Evolutionary conservation across 2,329 filamentous ascomycete genomes (phyloP).

Genomic region (Cordyceps javanica): DNA sequence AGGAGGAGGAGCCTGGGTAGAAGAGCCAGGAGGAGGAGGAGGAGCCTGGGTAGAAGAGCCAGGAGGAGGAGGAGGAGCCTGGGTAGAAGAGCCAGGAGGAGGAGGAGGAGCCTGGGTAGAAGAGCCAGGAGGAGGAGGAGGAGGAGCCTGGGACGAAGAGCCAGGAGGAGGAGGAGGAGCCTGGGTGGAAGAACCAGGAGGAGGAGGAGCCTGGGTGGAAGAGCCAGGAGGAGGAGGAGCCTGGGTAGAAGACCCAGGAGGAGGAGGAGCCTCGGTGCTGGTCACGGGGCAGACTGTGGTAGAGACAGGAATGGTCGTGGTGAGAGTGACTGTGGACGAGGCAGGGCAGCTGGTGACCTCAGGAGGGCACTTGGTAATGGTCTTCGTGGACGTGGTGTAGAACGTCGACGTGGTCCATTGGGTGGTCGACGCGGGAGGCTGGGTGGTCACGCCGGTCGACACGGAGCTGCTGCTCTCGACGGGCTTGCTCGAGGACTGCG

Average conservation of each 20-base stretch:
- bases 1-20: background rate
- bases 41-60: background rate
- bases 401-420: slow-evolving; percentile 27
- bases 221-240: slow-evolving; percentile 1
- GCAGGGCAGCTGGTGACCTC: slow-evolving; percentile 27
- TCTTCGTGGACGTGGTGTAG: slow-evolving; percentile 22
- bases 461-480: no score
- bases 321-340: slow-evolving; percentile 21
- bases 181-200: slow-evolving; percentile 4
- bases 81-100: background rate
- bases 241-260: background rate
- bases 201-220: background rate
- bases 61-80: slow-evolving; percentile 9
- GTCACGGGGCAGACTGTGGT: slow-evolving; percentile 39
- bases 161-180: background rate
- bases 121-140: slow-evolving; percentile 11
- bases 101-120: slow-evolving; percentile 2
- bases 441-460: no score
- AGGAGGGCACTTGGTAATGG: slow-evolving; percentile 20
- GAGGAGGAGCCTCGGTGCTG: slow-evolving; percentile 1
- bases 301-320: slow-evolving; percentile 26
- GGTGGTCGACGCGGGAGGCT: slow-evolving; percentile 9
- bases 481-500: no score
- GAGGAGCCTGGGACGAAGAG: slow-evolving; percentile 14
- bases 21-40: slow-evolving; percentile 1